Conservation (phyloP, 106 monocot species). For the Dendrobium huoshanense region DNA sequence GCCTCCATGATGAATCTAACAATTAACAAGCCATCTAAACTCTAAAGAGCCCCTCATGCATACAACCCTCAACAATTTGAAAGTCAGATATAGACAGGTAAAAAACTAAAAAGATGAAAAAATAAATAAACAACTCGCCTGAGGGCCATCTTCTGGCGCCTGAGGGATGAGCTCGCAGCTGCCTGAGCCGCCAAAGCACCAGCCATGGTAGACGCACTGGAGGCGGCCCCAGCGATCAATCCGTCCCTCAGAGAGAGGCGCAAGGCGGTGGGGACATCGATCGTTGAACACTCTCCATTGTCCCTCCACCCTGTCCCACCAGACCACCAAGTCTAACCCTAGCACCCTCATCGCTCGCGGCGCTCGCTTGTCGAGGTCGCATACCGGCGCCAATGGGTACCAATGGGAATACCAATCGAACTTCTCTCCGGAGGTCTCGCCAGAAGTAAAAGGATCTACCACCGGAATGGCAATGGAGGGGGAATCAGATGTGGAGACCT, state of each 20-base stretch:
- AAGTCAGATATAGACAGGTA: not conserved
- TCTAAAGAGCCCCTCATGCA: too few species aligned
- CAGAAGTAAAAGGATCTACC: not conserved
- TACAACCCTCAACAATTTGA: not conserved
- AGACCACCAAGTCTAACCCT: constrained; percentile 80
- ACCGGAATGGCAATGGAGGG: not conserved
- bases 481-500: not conserved
- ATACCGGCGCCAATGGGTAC: constrained; percentile 79
- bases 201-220: constrained; percentile 98
- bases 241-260: constrained; percentile 89
- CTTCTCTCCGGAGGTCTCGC: constrained; percentile 4
- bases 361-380: constrained; percentile 79
- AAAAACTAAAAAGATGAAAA: not conserved
- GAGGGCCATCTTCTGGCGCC: constrained; percentile 61
- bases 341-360: constrained; percentile 73
- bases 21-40: not conserved
- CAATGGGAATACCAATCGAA: constrained; percentile 89
- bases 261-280: constrained; percentile 82
- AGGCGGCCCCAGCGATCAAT: constrained; percentile 71
- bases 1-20: not conserved
- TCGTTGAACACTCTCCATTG: constrained; percentile 90
- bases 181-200: constrained; percentile 89
- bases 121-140: constrained; percentile 9
- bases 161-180: constrained; percentile 83
- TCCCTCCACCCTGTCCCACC: constrained; percentile 64